Conservation (phyloP, 768 basidiomycete genomes). For the Clavaria fumosa region DNA sequence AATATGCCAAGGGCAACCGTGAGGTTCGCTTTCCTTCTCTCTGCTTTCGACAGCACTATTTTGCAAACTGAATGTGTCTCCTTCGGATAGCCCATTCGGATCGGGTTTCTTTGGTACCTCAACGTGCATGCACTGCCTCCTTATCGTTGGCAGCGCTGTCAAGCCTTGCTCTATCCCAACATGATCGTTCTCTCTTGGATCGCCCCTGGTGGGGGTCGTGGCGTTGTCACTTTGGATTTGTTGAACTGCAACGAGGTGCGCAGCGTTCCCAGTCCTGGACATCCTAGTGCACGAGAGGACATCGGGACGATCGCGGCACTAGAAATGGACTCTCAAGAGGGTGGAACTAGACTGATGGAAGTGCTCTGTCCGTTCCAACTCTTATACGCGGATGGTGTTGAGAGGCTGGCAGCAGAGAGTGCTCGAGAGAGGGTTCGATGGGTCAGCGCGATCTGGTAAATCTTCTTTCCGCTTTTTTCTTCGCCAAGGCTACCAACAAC, state of each 20-base stretch:
- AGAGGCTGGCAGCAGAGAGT: slow-evolving; percentile 80
- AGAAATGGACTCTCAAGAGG: slow-evolving; percentile 35
- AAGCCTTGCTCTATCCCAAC: slow-evolving; percentile 70
- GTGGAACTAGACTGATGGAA: slow-evolving; percentile 43
- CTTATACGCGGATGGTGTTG: slow-evolving; percentile 79
- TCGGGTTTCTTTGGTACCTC: slow-evolving; percentile 80
- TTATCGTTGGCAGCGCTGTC: slow-evolving; percentile 69
- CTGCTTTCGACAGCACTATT: too few species aligned
- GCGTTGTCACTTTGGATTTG: slow-evolving; percentile 75
- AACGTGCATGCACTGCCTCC: slow-evolving; percentile 78
- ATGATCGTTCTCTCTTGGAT: slow-evolving; percentile 81
- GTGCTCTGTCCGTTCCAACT: slow-evolving; percentile 82
- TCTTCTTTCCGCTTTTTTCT: slow-evolving; percentile 5
- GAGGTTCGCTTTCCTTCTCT: slow-evolving; percentile 28
- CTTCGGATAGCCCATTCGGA: slow-evolving; percentile 75
- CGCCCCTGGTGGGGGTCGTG: slow-evolving; percentile 66
- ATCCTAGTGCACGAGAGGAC: slow-evolving; percentile 70
- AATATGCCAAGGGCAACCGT: slow-evolving; percentile 34
- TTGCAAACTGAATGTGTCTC: too few species aligned
- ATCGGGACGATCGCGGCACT: slow-evolving; percentile 75
- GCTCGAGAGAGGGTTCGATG: slow-evolving; percentile 75
- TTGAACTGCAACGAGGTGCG: slow-evolving; percentile 79
- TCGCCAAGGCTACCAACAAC: too few species aligned
- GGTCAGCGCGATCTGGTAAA: slow-evolving; percentile 83
- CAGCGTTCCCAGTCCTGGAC: slow-evolving; percentile 65